Base-by-base conservation (phyloP, 106 monocot species). In the Acanthochlamys bracteata region DNA sequence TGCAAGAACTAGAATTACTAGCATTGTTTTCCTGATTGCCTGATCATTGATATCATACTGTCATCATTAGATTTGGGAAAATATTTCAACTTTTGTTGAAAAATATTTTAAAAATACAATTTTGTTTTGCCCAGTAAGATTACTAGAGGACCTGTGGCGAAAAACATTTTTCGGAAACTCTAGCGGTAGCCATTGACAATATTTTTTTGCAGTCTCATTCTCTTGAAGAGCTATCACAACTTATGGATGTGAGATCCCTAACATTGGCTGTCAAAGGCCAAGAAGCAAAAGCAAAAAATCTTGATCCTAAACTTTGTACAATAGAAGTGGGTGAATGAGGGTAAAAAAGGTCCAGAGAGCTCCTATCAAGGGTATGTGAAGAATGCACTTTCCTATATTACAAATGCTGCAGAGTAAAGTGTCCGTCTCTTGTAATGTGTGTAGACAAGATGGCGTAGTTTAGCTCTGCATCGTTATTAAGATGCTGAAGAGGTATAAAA, bases 21-120 rank as follows among this genome's bases (percentile, higher is more conserved):
- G 82, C 71, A 89, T 84, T 73, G 86, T 82, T 83, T 94, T 89
- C 62, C 94, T 89, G 53, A 90, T 83, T 16, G 86, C 94, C 94
- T 94, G 72, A 11, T 33, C 33, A 33, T 33, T 33, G 33, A 33
- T 33, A 33, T 33, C 6, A 33, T 33, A 33, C 33, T 33, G 6
- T 3, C 33, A 33, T 33, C 33, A 33, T 33, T 33, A 33, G 59
- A 33, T 33, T 33, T 33, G 33, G 33, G 33, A 33, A 33, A 33
- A 33, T 1, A 33, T 33, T 33, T 33, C 33, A 33, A 33, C 33
- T 33, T 33, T 3, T 33, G 33, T 6, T 6, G 33, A 6, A 33
- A 33, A 3, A 33, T 33, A 33, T 19, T n/a, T 53, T 53, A 9
- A 41, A 14, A 33, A 21, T 16, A 4, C 20, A n/a, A 11, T 0